phyloP scores from a whole-genome alignment of 129 eudicot species.

The Lactuca sativa region DNA sequence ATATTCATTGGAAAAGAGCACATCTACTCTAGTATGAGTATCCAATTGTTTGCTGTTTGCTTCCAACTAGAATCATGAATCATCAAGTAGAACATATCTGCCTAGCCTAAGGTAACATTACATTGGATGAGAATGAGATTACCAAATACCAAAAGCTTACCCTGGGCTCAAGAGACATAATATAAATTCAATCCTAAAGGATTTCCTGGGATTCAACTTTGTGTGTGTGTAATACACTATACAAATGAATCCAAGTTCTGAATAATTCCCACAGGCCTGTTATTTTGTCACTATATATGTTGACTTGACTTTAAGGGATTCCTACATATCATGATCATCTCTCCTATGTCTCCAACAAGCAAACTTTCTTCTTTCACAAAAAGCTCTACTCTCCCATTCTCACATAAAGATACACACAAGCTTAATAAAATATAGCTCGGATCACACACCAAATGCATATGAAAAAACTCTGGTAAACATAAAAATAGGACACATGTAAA shows the following conservation, averaged over 20 bases:
- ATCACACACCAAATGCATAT: background rate
- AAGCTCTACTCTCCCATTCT: too few relatives aligned
- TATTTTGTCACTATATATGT: background rate
- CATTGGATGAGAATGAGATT: too few relatives aligned
- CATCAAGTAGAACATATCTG: background rate
- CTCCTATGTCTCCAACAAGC: background rate
- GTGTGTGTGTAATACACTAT: background rate
- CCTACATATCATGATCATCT: background rate
- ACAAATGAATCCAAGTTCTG: background rate
- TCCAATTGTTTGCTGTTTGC: too few relatives aligned
- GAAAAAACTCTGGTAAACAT: conserved; percentile 2
- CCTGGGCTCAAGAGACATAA: too few relatives aligned
- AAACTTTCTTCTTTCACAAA: background rate
- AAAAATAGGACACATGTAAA: background rate
- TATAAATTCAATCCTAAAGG: background rate
- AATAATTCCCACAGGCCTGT: background rate
- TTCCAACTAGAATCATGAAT: background rate
- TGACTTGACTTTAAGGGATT: background rate
- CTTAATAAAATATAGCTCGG: too few relatives aligned
- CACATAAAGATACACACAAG: too few relatives aligned
- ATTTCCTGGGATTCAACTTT: background rate
- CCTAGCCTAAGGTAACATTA: too few relatives aligned
- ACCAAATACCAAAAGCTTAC: too few relatives aligned
- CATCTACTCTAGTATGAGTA: too few relatives aligned
- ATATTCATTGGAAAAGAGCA: background rate